These are phyloP conservation scores for Polysphondylium violaceum DNA, from an alignment of 78 protist species.

Conservation along the genomic window DNA sequence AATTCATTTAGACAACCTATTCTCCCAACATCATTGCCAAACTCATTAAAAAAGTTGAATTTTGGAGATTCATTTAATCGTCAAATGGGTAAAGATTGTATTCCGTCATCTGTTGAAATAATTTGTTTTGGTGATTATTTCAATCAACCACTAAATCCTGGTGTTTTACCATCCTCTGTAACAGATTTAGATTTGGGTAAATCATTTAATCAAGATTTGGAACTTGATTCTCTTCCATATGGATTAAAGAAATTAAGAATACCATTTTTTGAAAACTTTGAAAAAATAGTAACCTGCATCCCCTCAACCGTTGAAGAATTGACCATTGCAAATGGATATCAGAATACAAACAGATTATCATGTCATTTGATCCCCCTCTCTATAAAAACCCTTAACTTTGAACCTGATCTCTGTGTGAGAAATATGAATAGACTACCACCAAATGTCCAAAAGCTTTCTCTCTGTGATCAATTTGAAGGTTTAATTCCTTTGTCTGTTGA, in stretches of 20 bases:
- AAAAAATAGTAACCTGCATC: neutral
- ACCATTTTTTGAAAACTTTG: neutral
- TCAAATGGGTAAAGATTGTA: neutral
- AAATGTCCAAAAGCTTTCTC: too few species aligned
- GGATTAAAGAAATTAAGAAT: neutral
- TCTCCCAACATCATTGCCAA: neutral
- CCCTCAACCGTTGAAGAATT: neutral
- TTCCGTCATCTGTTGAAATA: neutral
- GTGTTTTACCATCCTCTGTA: conserved; percentile 4
- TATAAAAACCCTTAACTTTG: too few species aligned
- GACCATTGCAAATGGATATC: too few species aligned
- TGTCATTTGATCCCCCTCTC: too few species aligned
- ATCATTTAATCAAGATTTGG: conserved; percentile 15
- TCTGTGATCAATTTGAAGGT: too few species aligned
- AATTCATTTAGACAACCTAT: neutral
- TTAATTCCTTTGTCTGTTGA: too few species aligned
- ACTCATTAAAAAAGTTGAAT: neutral
- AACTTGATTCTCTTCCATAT: neutral
- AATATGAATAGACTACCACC: too few species aligned
- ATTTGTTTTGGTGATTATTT: conserved; percentile 9
- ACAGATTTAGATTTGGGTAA: conserved; percentile 22
- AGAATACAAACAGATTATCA: too few species aligned
- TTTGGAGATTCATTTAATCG: conserved; percentile 1
- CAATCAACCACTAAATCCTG: neutral
- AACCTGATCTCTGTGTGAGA: too few species aligned